phyloP scores from a whole-genome alignment of 257 asterid genomes.

The Scutellaria baicalensis region DNA sequence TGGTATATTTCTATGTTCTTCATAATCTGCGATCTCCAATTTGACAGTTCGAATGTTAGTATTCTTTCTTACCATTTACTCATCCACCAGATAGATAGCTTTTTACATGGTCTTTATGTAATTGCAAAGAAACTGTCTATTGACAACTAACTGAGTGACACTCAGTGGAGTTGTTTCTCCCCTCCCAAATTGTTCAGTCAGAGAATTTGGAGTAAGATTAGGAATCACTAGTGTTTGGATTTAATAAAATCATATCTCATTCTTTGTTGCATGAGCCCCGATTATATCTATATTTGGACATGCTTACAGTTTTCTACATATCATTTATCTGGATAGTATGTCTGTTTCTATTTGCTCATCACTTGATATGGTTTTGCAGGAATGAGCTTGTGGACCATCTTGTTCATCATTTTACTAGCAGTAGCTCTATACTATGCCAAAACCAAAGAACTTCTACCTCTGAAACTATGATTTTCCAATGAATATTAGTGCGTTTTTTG shows the following conservation, averaged over 20 bases:
- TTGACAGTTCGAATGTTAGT: background rate
- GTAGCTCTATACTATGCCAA: conserved; percentile 43
- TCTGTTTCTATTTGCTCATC: background rate
- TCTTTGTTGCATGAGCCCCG: background rate
- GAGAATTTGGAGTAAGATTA: background rate
- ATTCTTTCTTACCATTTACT: background rate
- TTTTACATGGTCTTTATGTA: background rate
- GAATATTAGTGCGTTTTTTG: background rate
- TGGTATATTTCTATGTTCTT: background rate
- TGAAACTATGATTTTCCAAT: conserved; percentile 12
- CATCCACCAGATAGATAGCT: background rate
- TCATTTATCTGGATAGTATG: background rate
- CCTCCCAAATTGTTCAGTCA: background rate
- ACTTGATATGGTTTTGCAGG: conserved; percentile 39
- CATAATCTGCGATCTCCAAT: background rate
- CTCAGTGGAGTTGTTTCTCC: background rate
- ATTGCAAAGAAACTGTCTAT: background rate
- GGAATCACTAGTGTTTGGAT: background rate
- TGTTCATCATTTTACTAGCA: conserved; percentile 50
- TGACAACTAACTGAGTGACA: background rate
- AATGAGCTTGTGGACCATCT: conserved; percentile 46
- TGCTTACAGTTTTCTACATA: background rate
- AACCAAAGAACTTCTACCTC: conserved; percentile 25
- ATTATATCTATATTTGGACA: background rate
- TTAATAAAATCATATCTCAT: background rate